A percentile compares a stretch with the other conserved stretches of the same genome.
These are phyloP conservation scores for Vitellaria paradoxa DNA, from an alignment of 179 eudicot species.

Conservation along the genomic window DNA sequence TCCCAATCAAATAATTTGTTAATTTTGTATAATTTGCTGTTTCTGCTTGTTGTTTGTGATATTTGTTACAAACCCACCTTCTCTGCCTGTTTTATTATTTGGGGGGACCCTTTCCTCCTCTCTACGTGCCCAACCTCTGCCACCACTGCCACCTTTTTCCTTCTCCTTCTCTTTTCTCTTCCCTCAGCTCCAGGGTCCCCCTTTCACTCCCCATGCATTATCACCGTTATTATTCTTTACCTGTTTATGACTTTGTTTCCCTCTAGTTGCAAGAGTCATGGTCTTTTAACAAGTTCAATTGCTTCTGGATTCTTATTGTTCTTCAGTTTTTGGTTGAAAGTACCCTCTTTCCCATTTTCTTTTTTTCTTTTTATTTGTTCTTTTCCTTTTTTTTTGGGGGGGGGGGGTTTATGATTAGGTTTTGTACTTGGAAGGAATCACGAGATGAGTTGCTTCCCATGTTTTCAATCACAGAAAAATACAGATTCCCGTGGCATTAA, in stretches of 20 bases:
- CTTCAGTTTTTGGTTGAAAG: neutral
- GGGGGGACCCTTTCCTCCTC: constrained; percentile 11
- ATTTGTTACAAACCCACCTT: neutral
- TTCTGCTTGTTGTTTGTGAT: neutral
- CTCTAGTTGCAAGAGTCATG: neutral
- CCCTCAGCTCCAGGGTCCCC: constrained; percentile 7
- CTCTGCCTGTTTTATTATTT: neutral
- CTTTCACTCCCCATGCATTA: neutral
- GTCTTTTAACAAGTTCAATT: neutral
- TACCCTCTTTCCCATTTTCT: neutral
- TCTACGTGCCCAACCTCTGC: neutral
- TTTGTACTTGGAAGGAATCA: neutral
- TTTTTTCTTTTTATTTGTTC: neutral
- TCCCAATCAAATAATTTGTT: neutral
- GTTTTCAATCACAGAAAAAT: constrained; percentile 8
- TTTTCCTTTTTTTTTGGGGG: neutral
- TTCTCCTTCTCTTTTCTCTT: neutral
- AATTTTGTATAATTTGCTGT: neutral
- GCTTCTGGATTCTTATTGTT: neutral
- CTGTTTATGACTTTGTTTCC: neutral
- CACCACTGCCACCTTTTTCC: neutral
- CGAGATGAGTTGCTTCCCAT: constrained; percentile 16
- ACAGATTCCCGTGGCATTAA: neutral
- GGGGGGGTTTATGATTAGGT: neutral
- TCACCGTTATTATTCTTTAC: neutral